A percentile compares a stretch with the other conserved stretches of the same genome.
phyloP scores from a whole-genome alignment of 2,329 filamentous ascomycete genomes.

The Penicillium sp. region DNA sequence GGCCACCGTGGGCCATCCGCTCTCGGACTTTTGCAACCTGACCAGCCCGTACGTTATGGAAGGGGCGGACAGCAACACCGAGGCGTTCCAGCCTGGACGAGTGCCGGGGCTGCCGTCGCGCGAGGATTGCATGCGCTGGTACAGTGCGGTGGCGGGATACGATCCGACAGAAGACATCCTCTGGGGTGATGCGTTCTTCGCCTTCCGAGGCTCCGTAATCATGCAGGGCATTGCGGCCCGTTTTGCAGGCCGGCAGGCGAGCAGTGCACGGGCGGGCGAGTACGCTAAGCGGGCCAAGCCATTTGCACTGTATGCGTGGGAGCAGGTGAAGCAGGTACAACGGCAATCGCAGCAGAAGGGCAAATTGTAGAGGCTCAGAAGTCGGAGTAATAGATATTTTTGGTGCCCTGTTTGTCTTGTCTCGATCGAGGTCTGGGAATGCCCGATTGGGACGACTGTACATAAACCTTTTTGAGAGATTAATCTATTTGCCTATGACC shows the following conservation, averaged over 20 bases:
- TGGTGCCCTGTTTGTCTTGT: background rate
- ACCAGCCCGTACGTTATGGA: constrained; percentile 42
- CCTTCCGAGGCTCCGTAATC: constrained; percentile 60
- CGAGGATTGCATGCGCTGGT: constrained; percentile 63
- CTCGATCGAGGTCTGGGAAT: background rate
- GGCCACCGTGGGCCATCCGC: constrained; percentile 93
- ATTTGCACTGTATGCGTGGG: constrained; percentile 77
- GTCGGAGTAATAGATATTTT: background rate
- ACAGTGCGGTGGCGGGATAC: constrained; percentile 67
- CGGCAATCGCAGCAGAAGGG: constrained; percentile 33
- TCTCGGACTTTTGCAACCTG: constrained; percentile 86
- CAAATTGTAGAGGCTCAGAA: constrained; percentile 41
- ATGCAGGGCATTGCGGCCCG: constrained; percentile 91
- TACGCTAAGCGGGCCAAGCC: constrained; percentile 69
- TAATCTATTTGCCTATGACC: background rate
- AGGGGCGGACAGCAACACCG: constrained; percentile 35
- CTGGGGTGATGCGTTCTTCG: constrained; percentile 64
- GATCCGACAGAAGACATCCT: constrained; percentile 58
- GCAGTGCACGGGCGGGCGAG: constrained; percentile 73
- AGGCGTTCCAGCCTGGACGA: constrained; percentile 59
- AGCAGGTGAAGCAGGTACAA: constrained; percentile 59
- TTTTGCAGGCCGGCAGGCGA: constrained; percentile 81
- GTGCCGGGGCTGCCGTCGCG: constrained; percentile 66
- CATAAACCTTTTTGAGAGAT: background rate
- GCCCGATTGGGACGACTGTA: background rate